A percentile compares a stretch with the other conserved stretches of the same genome.
phyloP scores from a whole-genome alignment of 2,329 filamentous ascomycete species.

The Eutypella sp. region DNA sequence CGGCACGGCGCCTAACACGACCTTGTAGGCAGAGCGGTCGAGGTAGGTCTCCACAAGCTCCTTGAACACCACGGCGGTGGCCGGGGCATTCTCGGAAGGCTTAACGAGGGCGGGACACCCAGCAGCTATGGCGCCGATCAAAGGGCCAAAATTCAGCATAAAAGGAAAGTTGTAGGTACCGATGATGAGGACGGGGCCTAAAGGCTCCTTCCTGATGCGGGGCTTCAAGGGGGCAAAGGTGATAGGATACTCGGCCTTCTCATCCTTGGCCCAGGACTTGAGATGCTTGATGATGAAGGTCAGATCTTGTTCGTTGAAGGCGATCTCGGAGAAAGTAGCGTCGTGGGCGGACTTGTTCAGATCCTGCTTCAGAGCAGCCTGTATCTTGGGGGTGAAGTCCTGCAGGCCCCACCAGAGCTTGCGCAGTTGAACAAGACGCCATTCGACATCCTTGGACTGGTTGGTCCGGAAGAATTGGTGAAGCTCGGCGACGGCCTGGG shows the following conservation, averaged over 20 bases:
- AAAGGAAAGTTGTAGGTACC: constrained; percentile 94
- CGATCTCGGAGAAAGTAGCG: constrained; percentile 66
- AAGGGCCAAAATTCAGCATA: constrained; percentile 69
- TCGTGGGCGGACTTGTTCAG: constrained; percentile 75
- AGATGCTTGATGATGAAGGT: constrained; percentile 73
- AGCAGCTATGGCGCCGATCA: constrained; percentile 86
- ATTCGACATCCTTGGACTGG: constrained; percentile 78
- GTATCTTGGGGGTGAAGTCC: constrained; percentile 69
- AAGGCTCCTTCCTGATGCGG: constrained; percentile 78
- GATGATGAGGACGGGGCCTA: constrained; percentile 80
- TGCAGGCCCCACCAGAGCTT: constrained; percentile 91
- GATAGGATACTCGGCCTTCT: constrained; percentile 65
- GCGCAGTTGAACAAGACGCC: constrained; percentile 78
- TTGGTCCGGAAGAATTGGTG: constrained; percentile 70
- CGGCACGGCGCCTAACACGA: constrained; percentile 74
- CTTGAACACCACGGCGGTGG: constrained; percentile 72
- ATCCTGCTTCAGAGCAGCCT: constrained; percentile 72
- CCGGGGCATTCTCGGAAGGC: constrained; percentile 77
- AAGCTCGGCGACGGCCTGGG: constrained; percentile 52
- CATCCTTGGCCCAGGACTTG: constrained; percentile 77
- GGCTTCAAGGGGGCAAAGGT: constrained; percentile 66
- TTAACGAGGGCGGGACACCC: constrained; percentile 89
- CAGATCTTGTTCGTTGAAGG: constrained; percentile 77
- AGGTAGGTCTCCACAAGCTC: constrained; percentile 72
- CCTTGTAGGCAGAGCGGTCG: constrained; percentile 69